Evolutionary conservation across 2,329 filamentous ascomycete genomes (phyloP).

Genomic region (Cercospora janseana): DNA sequence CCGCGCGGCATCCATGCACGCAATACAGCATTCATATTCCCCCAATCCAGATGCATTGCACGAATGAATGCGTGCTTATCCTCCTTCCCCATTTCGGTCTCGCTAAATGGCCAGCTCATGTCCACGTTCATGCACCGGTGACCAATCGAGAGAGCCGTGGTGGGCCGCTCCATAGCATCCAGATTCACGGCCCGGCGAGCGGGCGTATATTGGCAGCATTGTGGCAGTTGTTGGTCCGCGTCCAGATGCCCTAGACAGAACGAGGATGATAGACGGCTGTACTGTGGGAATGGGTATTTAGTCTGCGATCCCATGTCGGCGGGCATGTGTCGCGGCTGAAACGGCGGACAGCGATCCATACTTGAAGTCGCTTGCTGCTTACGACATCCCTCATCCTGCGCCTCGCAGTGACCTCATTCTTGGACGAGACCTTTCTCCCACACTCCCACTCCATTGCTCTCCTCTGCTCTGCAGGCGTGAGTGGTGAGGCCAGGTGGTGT

Average conservation of each 20-base stretch:
- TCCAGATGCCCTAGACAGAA: no score
- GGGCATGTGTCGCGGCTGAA: conserved; percentile 1
- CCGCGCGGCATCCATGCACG: neutral
- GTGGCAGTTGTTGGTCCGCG: no score
- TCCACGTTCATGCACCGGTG: no score
- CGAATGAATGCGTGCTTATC: neutral
- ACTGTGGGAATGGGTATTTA: conserved; percentile 1
- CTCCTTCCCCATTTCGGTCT: neutral
- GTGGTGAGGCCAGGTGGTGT: no score
- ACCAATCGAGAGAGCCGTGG: neutral
- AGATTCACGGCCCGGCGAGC: conserved; percentile 8
- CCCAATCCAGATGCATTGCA: neutral
- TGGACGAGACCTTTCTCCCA: no score
- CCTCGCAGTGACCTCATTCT: no score
- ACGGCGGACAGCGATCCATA: neutral
- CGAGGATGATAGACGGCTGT: conserved; percentile 2
- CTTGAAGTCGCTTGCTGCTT: neutral
- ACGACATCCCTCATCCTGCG: no score
- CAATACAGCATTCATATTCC: neutral
- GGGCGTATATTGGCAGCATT: no score
- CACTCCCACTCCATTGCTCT: no score
- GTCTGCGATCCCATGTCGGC: neutral
- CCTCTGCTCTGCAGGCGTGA: no score
- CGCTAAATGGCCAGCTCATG: neutral
- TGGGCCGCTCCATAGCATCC: neutral